phyloP scores from a whole-genome alignment of 306 rosid genomes.

The Psophocarpus tetragonolobus region DNA sequence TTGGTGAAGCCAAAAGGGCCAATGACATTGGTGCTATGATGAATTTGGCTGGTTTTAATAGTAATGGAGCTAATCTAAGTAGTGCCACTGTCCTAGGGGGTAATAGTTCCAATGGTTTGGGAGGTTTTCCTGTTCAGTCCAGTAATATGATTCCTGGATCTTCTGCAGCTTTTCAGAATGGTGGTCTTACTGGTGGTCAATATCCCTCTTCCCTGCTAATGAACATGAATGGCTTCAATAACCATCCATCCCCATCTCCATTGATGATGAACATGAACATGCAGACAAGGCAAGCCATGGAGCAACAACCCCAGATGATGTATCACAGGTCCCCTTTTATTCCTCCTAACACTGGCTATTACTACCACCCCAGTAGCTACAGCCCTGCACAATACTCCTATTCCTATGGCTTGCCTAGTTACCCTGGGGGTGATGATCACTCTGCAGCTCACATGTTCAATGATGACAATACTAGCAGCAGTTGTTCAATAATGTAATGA shows the following conservation, averaged over 20 bases:
- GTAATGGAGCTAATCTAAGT: slow-evolving; percentile 39
- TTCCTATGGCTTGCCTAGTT: slow-evolving; percentile 40
- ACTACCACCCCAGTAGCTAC: slow-evolving; percentile 50
- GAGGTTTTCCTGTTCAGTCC: slow-evolving; percentile 54
- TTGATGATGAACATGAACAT: slow-evolving; percentile 66
- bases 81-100: slow-evolving; percentile 46
- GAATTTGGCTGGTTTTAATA: slow-evolving; percentile 78
- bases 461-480: slow-evolving; percentile 70
- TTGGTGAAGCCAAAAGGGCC: slow-evolving; percentile 53
- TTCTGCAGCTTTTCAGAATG: slow-evolving; percentile 40
- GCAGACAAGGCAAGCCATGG: slow-evolving; percentile 64
- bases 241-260: slow-evolving; percentile 52
- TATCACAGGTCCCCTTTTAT: slow-evolving; percentile 68
- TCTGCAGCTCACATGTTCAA: slow-evolving; percentile 76
- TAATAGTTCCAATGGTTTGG: slow-evolving; percentile 49
- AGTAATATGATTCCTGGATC: slow-evolving; percentile 45
- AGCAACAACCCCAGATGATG: slow-evolving; percentile 87
- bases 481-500: slow-evolving; percentile 81
- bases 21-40: slow-evolving; percentile 71
- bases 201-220: slow-evolving; percentile 54
- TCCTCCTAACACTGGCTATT: slow-evolving; percentile 82
- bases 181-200: slow-evolving; percentile 49
- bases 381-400: slow-evolving; percentile 45
- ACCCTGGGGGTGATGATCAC: slow-evolving; percentile 36
- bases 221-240: slow-evolving; percentile 63